Conservation (phyloP, 805 yeast species). For the Teunomyces aglyptinius region DNA sequence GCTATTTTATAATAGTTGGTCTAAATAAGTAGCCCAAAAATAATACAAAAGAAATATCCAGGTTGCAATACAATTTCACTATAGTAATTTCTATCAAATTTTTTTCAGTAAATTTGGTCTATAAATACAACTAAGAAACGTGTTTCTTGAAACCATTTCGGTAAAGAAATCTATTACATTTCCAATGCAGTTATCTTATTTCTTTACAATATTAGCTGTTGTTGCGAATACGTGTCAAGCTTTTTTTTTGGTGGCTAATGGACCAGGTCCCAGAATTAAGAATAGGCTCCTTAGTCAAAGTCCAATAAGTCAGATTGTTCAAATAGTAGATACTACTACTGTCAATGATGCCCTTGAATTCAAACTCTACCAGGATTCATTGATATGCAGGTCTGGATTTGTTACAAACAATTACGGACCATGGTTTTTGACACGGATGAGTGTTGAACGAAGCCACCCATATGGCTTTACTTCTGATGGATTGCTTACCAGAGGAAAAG, state of each 20-base stretch:
- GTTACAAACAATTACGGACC: background rate
- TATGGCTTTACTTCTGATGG: background rate
- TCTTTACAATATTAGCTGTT: background rate
- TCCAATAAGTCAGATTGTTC: background rate
- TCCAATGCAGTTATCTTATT: background rate
- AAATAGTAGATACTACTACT: background rate
- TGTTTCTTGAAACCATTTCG: too few relatives aligned
- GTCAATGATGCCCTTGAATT: background rate
- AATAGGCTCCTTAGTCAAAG: background rate
- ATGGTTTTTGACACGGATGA: background rate
- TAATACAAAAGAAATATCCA: background rate
- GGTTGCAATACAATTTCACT: background rate
- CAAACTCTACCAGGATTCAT: background rate
- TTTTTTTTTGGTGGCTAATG: background rate
- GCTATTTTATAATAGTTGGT: too few relatives aligned
- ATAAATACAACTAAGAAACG: too few relatives aligned
- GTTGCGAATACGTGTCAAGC: background rate
- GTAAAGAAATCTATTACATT: too few relatives aligned
- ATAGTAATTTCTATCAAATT: too few relatives aligned
- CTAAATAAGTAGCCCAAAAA: background rate
- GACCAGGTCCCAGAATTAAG: background rate
- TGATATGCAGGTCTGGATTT: background rate
- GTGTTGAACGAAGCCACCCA: background rate
- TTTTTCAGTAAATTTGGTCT: too few relatives aligned
- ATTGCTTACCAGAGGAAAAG: background rate